Evolutionary conservation across 148 eudicot species (phyloP).

Genomic region (Vaccinium darrowii): DNA sequence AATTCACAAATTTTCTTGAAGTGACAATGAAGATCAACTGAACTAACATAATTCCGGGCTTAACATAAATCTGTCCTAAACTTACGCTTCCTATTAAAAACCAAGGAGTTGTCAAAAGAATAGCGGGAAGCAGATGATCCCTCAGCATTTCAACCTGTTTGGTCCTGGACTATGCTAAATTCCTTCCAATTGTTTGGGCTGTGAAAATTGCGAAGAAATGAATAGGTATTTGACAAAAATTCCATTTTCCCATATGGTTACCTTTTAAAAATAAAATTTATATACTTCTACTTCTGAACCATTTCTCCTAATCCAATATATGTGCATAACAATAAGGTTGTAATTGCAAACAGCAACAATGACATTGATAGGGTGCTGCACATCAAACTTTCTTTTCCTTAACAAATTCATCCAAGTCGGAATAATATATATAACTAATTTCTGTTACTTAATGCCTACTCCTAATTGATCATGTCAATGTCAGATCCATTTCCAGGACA

Average conservation of each 20-base stretch:
- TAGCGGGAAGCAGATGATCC: neutral
- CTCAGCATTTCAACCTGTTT: too few relatives aligned
- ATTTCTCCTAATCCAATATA: neutral
- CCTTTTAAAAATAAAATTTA: neutral
- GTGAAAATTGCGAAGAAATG: neutral
- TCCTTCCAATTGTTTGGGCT: neutral
- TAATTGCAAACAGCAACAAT: neutral
- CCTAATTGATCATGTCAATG: neutral
- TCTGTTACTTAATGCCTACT: neutral
- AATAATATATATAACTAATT: neutral
- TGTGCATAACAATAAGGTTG: neutral
- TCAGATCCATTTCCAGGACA: neutral
- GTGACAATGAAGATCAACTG: conserved; percentile 6
- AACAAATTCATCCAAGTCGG: neutral
- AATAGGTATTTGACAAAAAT: neutral
- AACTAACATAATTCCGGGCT: neutral
- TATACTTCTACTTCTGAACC: neutral
- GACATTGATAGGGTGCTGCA: neutral
- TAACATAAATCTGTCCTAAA: neutral
- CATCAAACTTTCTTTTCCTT: neutral
- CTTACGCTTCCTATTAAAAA: neutral
- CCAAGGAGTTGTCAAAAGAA: neutral
- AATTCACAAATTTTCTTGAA: neutral
- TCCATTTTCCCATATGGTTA: neutral
- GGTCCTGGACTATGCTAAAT: neutral